Evolutionary conservation across 805 yeast genomes (phyloP).

Genomic region (Candida yuanshanica): DNA sequence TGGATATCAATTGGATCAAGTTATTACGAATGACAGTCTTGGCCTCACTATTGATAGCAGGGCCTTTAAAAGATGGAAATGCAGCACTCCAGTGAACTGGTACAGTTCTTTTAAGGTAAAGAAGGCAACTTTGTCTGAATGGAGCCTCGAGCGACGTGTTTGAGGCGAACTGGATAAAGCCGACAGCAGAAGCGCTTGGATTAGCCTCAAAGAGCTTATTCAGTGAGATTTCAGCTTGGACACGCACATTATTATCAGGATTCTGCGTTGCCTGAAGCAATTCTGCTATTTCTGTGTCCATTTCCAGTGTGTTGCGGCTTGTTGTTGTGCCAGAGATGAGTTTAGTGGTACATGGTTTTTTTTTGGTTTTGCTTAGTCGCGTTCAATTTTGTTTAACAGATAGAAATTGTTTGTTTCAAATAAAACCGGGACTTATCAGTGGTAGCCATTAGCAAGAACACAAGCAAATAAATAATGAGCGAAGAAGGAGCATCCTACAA

Average conservation of each 20-base stretch:
- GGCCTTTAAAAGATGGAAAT: constrained; percentile 67
- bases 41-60: constrained; percentile 47
- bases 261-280: constrained; percentile 29
- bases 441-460: background rate
- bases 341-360: too few relatives aligned
- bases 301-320: background rate
- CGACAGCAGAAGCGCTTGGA: constrained; percentile 42
- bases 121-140: constrained; percentile 55
- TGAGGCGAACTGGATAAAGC: constrained; percentile 38
- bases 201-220: constrained; percentile 35
- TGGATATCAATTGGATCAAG: constrained; percentile 41
- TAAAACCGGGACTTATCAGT: background rate
- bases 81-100: constrained; percentile 81
- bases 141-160: constrained; percentile 26
- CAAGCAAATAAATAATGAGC: constrained; percentile 1
- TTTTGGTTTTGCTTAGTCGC: background rate
- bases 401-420: too few relatives aligned
- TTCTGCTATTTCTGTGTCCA: constrained; percentile 9
- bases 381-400: too few relatives aligned
- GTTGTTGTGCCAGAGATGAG: too few relatives aligned
- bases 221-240: constrained; percentile 29
- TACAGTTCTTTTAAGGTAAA: constrained; percentile 62
- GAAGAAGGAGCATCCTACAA: constrained; percentile 66
- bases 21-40: constrained; percentile 46
- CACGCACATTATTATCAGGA: constrained; percentile 33